phyloP scores from a whole-genome alignment of 2,329 filamentous ascomycete species.

The Fusarium sarcochroum region DNA sequence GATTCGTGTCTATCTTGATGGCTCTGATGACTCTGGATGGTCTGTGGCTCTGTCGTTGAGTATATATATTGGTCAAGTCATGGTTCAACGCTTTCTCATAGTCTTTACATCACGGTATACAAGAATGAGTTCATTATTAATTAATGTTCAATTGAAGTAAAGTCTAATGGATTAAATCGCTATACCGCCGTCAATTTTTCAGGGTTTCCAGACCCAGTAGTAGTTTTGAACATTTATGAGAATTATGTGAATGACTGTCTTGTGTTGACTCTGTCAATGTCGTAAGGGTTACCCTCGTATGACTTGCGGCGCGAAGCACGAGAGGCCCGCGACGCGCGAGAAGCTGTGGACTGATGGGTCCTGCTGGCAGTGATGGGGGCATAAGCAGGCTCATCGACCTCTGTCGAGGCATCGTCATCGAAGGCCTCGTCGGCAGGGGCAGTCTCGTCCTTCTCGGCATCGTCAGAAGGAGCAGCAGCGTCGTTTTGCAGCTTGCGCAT shows the following conservation, averaged over 20 bases:
- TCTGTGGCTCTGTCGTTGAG: too few species aligned
- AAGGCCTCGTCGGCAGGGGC: conserved; percentile 22
- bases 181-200: conserved; percentile 18
- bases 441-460: conserved; percentile 29
- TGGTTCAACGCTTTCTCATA: too few species aligned
- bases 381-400: conserved; percentile 37
- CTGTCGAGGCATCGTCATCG: conserved; percentile 33
- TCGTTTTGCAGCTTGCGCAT: conserved; percentile 39
- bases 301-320: conserved; percentile 32
- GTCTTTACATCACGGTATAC: not conserved
- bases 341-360: conserved; percentile 20
- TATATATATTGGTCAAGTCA: too few species aligned
- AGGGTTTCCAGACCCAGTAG: conserved; percentile 8
- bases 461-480: conserved; percentile 2
- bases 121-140: not conserved
- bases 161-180: conserved; percentile 31
- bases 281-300: conserved; percentile 39
- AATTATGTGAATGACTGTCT: conserved; percentile 37
- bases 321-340: conserved; percentile 14
- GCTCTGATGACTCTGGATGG: too few species aligned
- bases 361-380: conserved; percentile 28
- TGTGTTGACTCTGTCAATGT: conserved; percentile 40
- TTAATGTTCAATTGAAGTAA: conserved; percentile 10
- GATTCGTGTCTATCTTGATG: too few species aligned
- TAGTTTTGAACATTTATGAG: conserved; percentile 15